A percentile compares a stretch with the other conserved stretches of the same genome.
phyloP scores from a whole-genome alignment of 2,329 filamentous ascomycete species.

The Paraphoma chrysanthemicola region DNA sequence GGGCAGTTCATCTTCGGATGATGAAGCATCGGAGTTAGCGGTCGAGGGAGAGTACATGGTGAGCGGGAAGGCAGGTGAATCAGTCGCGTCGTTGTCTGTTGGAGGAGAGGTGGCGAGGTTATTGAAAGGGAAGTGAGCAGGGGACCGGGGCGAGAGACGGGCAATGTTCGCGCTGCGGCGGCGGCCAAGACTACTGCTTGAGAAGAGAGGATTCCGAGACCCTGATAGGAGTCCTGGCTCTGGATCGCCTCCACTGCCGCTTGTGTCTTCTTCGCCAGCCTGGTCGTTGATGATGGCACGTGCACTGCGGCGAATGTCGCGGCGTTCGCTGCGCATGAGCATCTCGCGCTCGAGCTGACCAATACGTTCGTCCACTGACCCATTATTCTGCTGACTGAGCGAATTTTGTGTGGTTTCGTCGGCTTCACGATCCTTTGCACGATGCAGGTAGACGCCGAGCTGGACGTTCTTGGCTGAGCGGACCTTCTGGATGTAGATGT shows the following conservation, averaged over 20 bases:
- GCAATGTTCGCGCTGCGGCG: constrained; percentile 23
- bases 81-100: constrained; percentile 9
- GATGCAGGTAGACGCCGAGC: constrained; percentile 65
- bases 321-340: constrained; percentile 51
- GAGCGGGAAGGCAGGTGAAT: constrained; percentile 29
- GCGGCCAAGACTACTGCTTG: constrained; percentile 21
- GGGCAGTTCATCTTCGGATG: constrained; percentile 32
- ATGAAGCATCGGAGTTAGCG: constrained; percentile 25
- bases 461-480: constrained; percentile 62
- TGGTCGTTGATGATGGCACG: constrained; percentile 32
- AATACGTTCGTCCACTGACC: constrained; percentile 61
- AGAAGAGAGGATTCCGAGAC: constrained; percentile 30
- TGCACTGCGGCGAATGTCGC: constrained; percentile 37
- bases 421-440: constrained; percentile 62
- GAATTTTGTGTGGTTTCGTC: constrained; percentile 52
- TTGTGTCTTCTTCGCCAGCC: constrained; percentile 50
- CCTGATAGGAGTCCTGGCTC: constrained; percentile 47
- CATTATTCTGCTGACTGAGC: constrained; percentile 46
- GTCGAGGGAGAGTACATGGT: constrained; percentile 24
- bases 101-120: constrained; percentile 20
- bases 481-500: constrained; percentile 68
- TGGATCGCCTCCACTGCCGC: constrained; percentile 54
- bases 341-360: constrained; percentile 62
- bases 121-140: constrained; percentile 19
- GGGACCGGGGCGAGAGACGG: constrained; percentile 14